Base-by-base conservation (phyloP, 768 basidiomycete species). In the Infundibulicybe gibba region DNA sequence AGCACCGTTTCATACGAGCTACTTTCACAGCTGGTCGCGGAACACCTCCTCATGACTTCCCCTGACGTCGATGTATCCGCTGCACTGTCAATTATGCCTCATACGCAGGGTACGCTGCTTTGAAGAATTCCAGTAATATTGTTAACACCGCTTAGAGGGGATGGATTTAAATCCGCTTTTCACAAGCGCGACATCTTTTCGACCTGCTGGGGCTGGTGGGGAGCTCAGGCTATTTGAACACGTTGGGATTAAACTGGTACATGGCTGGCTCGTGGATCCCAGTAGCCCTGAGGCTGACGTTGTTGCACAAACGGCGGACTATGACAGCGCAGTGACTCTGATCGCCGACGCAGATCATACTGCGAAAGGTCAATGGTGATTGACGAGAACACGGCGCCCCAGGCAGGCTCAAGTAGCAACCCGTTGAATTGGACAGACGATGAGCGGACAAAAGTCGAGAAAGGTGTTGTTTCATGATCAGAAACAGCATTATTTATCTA, bases 121-220 rank as follows among this genome's bases (percentile, higher is more conserved):
- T n/a, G n/a, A n/a, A 25, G 8, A 25, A 25, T 8, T 8, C 25
- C 25, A 25, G 4, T 8, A 25, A 25, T 25, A 25, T 25, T 25
- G 8, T 25, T 8, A n/a, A n/a, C n/a, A n/a, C n/a, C n/a, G n/a
- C n/a, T 38, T 34, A 90, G 87, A 81, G 74, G 94, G 94, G 11
- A 87, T 97, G 74, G 87, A 94, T 59, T 71, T 97, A 39, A 93
- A 97, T 55, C 90, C 93, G 1, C 64, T 82, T 0, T 97, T 97
- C 61, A 87, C 83, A 0, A 77, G 77, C 0, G 59, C 83, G 6
- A 78, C 77, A 2, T 75, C 80, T 0, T 94, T 94, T 61, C 72
- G 79, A 11, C 86, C 90, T 1, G 69, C 71, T 8, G 79, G 76
- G 1, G 73, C 74, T 21, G 80, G 80, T 0, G 91, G 89, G 2